Conservation (phyloP, 2,329 filamentous ascomycete genomes). For the Fusarium floridanum region DNA sequence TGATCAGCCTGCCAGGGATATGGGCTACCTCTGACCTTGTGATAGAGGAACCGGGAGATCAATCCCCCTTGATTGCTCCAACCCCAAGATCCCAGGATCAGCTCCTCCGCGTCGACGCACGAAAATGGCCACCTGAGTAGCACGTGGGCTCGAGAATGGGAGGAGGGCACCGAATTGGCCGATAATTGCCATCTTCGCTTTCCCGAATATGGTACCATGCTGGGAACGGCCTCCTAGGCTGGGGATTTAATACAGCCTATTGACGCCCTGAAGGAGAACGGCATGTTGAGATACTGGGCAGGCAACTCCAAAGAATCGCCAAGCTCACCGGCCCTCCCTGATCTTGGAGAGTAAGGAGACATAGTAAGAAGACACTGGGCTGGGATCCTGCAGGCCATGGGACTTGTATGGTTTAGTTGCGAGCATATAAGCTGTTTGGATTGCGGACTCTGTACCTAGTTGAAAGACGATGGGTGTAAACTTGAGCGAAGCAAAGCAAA, state of each 20-base stretch:
- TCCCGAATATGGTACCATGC: background rate
- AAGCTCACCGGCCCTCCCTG: no score
- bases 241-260: background rate
- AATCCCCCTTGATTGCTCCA: background rate
- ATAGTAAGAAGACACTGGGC: no score
- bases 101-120: background rate
- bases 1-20: background rate
- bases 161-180: background rate
- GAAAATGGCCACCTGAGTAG: background rate
- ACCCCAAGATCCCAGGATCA: background rate
- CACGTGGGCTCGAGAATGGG: background rate
- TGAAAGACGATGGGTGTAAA: no score
- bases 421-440: no score
- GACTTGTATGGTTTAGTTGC: no score
- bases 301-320: background rate
- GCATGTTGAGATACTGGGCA: constrained; percentile 1
- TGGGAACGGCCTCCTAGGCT: background rate
- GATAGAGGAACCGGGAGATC: background rate
- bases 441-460: no score
- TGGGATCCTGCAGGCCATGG: no score
- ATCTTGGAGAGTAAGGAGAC: no score
- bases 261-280: background rate
- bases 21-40: background rate
- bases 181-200: background rate
- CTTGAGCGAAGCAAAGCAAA: no score